Evolutionary conservation across 2,329 filamentous ascomycete genomes (phyloP).

Genomic region (Apiospora pterosperma): DNA sequence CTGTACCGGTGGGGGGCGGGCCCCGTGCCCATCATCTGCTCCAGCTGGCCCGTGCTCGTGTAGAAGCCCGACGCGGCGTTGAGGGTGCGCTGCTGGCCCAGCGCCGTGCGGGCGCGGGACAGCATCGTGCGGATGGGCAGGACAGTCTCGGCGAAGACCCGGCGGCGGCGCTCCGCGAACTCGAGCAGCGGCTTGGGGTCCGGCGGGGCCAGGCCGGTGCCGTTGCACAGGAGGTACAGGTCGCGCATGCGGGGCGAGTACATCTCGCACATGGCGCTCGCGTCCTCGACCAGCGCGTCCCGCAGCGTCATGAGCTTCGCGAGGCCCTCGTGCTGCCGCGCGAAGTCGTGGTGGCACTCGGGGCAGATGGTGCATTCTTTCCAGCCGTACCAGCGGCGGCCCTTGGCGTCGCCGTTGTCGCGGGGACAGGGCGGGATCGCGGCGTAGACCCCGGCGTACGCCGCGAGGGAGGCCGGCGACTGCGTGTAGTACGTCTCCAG

Average conservation of each 20-base stretch:
- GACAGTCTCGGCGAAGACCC: constrained; percentile 31
- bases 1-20: background rate
- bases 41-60: background rate
- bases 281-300: constrained; percentile 13
- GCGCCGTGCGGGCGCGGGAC: constrained; percentile 18
- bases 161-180: constrained; percentile 21
- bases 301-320: constrained; percentile 26
- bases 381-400: constrained; percentile 33
- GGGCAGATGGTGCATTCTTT: constrained; percentile 31
- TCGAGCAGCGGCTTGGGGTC: constrained; percentile 20
- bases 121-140: constrained; percentile 24
- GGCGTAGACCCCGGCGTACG: constrained; percentile 26
- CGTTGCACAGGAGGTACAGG: constrained; percentile 25
- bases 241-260: constrained; percentile 34
- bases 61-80: background rate
- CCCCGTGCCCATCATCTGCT: background rate
- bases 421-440: constrained; percentile 24
- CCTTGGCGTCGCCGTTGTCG: constrained; percentile 14
- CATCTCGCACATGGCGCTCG: constrained; percentile 31
- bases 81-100: constrained; percentile 12
- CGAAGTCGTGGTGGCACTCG: constrained; percentile 32
- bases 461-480: constrained; percentile 20
- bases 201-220: constrained; percentile 1
- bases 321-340: constrained; percentile 20
- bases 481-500: constrained; percentile 27